A percentile compares a stretch with the other conserved stretches of the same genome.
These are phyloP conservation scores for Cercospora brassicicola DNA, from an alignment of 2,329 filamentous ascomycete species.

Conservation along the genomic window DNA sequence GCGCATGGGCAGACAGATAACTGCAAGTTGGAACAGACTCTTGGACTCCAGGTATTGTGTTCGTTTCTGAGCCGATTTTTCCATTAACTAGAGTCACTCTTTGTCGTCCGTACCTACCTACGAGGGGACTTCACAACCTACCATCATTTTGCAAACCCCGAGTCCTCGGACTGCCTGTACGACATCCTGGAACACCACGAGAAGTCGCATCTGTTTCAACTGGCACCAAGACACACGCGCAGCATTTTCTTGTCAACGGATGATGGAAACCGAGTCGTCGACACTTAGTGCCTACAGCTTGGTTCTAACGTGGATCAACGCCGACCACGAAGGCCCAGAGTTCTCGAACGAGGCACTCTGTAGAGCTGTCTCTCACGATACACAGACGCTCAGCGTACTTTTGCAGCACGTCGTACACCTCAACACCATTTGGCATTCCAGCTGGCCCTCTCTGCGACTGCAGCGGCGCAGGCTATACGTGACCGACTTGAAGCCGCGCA, in stretches of 20 bases:
- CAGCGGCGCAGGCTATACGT: constrained; percentile 16
- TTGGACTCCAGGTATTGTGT: neutral
- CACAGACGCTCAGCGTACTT: constrained; percentile 12
- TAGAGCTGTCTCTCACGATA: constrained; percentile 16
- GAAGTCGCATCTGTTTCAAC: neutral
- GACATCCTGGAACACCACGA: neutral
- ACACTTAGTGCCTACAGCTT: constrained; percentile 17
- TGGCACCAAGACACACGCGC: neutral
- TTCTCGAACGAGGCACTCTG: constrained; percentile 17
- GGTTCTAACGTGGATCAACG: constrained; percentile 14
- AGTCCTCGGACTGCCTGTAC: neutral
- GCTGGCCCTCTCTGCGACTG: constrained; percentile 13
- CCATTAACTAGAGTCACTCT: neutral
- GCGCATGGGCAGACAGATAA: neutral
- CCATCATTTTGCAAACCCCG: neutral
- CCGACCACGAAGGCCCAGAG: neutral
- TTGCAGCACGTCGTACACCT: constrained; percentile 15
- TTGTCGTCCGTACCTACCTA: neutral
- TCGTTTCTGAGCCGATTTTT: neutral
- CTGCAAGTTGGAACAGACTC: neutral
- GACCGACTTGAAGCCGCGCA: constrained; percentile 13
- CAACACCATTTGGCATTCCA: constrained; percentile 15
- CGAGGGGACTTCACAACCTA: neutral
- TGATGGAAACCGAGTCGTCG: neutral
- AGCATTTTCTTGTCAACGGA: neutral